Base-by-base conservation (phyloP, 2,329 filamentous ascomycete genomes). In the Didymosphaeria variabile region DNA sequence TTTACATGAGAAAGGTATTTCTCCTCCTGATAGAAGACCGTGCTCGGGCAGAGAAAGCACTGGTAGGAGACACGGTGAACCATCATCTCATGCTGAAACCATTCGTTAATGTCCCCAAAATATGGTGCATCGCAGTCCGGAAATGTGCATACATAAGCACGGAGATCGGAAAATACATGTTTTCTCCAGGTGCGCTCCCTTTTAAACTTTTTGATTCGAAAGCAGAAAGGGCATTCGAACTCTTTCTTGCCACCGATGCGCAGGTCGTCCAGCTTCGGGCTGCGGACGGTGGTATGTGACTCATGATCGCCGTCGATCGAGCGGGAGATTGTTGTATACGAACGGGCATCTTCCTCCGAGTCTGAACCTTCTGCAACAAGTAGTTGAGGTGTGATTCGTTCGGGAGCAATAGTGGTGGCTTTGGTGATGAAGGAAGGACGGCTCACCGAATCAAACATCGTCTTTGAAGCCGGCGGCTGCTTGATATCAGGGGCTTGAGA, bases 31-130 rank as follows among this genome's bases (percentile, higher is more conserved):
- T 29, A 29, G 26, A 29, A 29, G 26, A 29, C 26, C 26, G 26
- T 29, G 26, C 26, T 29, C 26, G 5, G 10, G 56, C 67, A 69
- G 17, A 69, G 42, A 12, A 5, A 15, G 34, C 67, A 70, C 1
- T 6, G 29, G 31, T 61, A 70, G 23, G 13, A 32, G 8, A 64
- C 46, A 19, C 64, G 66, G 45, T 68, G 67, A 15, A 34, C 51
- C n/a, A 59, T 42, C 61, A 70, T 61, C 44, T 70, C 67, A 36
- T 70, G 67, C 1, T 36, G 36, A 54, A 67, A 70, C 66, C 67
- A 70, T 26, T 63, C 55, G 40, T 70, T 66, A 26, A 61, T 58
- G 19, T 67, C 57, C 0, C 54, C 44, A 36, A 70, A 70, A 31
- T 50, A 58, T 17, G 60, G 46, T 0, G 52, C 42, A 21, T 62